Conservation (phyloP, 306 rosid genomes). For the Pyrus communis region DNA sequence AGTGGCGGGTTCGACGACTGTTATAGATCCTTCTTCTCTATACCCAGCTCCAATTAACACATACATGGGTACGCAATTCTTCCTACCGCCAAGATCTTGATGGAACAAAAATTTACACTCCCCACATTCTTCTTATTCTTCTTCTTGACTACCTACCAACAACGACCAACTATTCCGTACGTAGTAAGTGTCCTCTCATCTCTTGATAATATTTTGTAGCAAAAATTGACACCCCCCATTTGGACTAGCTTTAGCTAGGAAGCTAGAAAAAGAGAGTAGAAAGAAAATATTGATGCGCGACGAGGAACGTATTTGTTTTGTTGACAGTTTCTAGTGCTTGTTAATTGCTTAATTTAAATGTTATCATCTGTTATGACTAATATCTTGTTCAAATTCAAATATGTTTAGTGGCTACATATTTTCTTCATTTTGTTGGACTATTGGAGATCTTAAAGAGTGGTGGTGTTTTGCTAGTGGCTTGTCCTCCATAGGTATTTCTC, state of each 20-base stretch:
- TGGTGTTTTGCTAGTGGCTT: not conserved
- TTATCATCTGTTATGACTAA: not conserved
- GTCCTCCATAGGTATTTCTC: not conserved
- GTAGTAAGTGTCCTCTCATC: not conserved
- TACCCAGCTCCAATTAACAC: constrained; percentile 64
- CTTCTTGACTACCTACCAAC: not conserved
- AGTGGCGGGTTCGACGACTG: constrained; percentile 23
- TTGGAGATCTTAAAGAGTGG: not conserved
- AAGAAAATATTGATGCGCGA: not conserved
- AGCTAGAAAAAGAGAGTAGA: not conserved
- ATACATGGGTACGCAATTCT: constrained; percentile 98
- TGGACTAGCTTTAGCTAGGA: not conserved
- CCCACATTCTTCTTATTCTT: constrained; percentile 13
- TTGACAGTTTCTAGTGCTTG: not conserved
- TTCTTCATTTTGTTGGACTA: not conserved
- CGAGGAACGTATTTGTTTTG: not conserved
- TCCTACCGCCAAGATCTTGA: constrained; percentile 94
- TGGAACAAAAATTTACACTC: not conserved
- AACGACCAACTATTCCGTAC: not conserved
- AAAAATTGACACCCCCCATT: not conserved
- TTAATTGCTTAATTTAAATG: constrained; percentile 2
- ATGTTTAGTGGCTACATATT: not conserved
- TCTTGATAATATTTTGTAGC: not conserved
- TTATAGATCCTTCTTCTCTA: constrained; percentile 55
- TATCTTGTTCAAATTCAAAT: constrained; percentile 1